Base-by-base conservation (phyloP, 495 filamentous ascomycete genomes). In the Aspergillus coremiiformis region DNA sequence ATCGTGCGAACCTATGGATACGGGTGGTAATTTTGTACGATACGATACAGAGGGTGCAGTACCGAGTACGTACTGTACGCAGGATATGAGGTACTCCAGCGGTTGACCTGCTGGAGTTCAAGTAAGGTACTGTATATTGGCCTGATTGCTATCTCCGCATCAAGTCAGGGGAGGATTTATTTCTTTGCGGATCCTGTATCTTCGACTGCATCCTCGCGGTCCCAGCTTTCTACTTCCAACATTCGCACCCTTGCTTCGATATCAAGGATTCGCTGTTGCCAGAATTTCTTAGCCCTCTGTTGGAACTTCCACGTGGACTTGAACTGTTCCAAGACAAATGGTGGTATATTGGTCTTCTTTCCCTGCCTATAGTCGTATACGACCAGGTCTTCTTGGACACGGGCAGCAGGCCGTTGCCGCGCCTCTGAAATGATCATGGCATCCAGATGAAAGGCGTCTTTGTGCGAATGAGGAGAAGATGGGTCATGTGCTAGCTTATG, bases 371-470 rank as follows among this genome's bases (percentile, higher is more conserved):
- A 96, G 68, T 96, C 86, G 68, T 95, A 96, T 0, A 89, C 71
- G 3, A 92, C 85, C 44, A 89, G 81, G 56, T 94, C 89, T 70
- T 96, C 93, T 15, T 82, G 69, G 51, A 89, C 86, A 32, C 83
- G 69, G 20, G 90, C 90, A 2, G 89, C 86, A n/a, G 83, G 76
- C 14, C 93, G 79, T 60, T 84, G 83, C 56, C 88, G 82, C 30
- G 79, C 73, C 68, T 98, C 91, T 5, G 88, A 94, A 12, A 96
- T 66, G 22, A 96, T 79, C 51, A 82, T 66, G 3, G 78, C 80
- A 52, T 82, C 69, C 0, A 82, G 66, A 17, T 70, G 71, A 61
- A 88, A 85, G 20, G 76, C 73, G 45, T 79, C 75, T 15, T 69
- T 69, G 0, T 64, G 59, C 5, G 63, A 63, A 6, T 60, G 45